Evolutionary conservation across 768 basidiomycete genomes (phyloP), one percentile per base, ranked within the genome.

Genomic region (Hygrocybe punicea): DNA sequence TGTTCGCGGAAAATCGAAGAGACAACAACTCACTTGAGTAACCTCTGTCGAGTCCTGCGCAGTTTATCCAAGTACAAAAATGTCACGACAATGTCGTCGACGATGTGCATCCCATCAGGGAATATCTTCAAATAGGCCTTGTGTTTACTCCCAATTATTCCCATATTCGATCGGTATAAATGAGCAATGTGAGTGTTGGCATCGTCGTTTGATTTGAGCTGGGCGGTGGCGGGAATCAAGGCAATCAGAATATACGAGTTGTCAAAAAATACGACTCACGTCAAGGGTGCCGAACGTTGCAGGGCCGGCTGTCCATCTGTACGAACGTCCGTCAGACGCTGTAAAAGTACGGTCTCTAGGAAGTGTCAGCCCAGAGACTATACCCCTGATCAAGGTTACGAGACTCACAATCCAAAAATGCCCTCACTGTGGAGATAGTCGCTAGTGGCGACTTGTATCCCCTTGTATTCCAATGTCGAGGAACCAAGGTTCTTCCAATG

Each of bases 1-100:
- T 29, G 8, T 29, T 29, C 29, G 4, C 4, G 8, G 8, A 29
- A 29, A 4, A 29, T 29, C 29, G 29, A 29, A 29, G 29, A n/a
- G 29, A 29, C 4, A 29, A 29, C 29, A 29, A 29, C 29, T 8
- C 29, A 29, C 29, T 29, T 29, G 29, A 8, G 8, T 4, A 4
- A 29, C 29, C 8, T 29, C 29, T 29, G 29, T 8, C 4, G 29
- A 29, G 29, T 29, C 21, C 21, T 47, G 45, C 45, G 45, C 11
- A 47, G 34, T 19, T 53, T n/a, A 49, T 67, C 70, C n/a, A 72
- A 71, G 45, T 71, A 74, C 17, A 74, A 57, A 29, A 74, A 73
- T 0, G 73, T 73, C 53, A 72, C 69, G 33, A 73, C 23, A 35
- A 73, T 72, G 35, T 73, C 73, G 49, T 74, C 72, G 11, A 73